Base-by-base conservation (phyloP, 805 yeast species). In the Pichia sporocuriosa region DNA sequence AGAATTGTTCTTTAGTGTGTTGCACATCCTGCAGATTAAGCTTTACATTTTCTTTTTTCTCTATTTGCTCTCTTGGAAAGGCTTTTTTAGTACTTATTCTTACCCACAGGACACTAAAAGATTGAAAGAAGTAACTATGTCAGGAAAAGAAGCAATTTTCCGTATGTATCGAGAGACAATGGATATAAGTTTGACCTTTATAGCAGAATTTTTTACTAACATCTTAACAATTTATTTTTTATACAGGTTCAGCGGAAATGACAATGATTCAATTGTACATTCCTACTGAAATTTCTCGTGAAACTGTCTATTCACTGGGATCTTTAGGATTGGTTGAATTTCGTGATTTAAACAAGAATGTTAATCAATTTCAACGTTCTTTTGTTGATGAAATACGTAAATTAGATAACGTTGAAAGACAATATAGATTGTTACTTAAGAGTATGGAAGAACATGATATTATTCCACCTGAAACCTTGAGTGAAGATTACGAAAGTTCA, bases 201-300 rank as follows among this genome's bases (percentile, higher is more conserved):
- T n/a, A n/a, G n/a, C 12, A 6, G 6, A 4, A 8, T 19, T 31
- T 10, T 17, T 21, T 39, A 32, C 36, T 34, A 35, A 35, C 39
- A 22, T 24, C 20, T 19, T 26, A 6, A 7, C 23, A 12, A 25
- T 20, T 36, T 21, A 13, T 21, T 19, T 27, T 22, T 19, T 15
- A 6, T 36, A 32, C 19, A 45, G 48, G 96, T 73, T 90, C 98
- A 47, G 98, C 97, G 84, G 95, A 84, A 57, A 94, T 93, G 97
- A 77, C 95, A 38, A 74, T 89, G 58, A 80, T 90, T 42, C 96
- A 93, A 67, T 69, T 93, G 55, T 90, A 86, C 62, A 80, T 93
- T 46, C 94, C 97, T 15, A 79, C 86, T 26, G 99, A 93, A 65
- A 80, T 85, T 37, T 75, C 94, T 15, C 72, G 97, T 52, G 95